These are phyloP conservation scores for Kuraishia molischiana DNA, from an alignment of 805 yeast genomes.

Conservation along the genomic window DNA sequence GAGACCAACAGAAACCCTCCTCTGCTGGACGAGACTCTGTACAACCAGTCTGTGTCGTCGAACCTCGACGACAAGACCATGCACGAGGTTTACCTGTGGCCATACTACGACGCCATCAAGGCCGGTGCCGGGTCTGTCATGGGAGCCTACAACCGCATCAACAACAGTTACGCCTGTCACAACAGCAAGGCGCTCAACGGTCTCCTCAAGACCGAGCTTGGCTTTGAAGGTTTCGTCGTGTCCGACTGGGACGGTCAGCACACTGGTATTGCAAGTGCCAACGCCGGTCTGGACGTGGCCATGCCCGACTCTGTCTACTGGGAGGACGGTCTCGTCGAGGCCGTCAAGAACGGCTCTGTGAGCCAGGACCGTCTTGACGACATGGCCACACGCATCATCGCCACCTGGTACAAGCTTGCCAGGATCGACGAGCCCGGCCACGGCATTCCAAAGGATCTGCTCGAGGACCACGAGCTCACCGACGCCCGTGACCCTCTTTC, in stretches of 20 bases:
- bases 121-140: slow-evolving; percentile 55
- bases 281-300: slow-evolving; percentile 55
- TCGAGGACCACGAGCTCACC: slow-evolving; percentile 37
- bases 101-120: slow-evolving; percentile 50
- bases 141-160: slow-evolving; percentile 50
- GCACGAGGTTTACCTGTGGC: slow-evolving; percentile 58
- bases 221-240: slow-evolving; percentile 60
- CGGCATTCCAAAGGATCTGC: slow-evolving; percentile 39
- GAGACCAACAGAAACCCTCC: slow-evolving; percentile 39
- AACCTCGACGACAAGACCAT: slow-evolving; percentile 50
- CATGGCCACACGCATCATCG: slow-evolving; percentile 51
- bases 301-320: slow-evolving; percentile 54
- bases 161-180: slow-evolving; percentile 50
- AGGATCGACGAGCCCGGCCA: slow-evolving; percentile 25
- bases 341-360: slow-evolving; percentile 45
- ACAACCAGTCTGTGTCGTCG: slow-evolving; percentile 33
- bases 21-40: slow-evolving; percentile 53
- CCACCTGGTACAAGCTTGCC: slow-evolving; percentile 46
- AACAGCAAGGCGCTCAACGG: slow-evolving; percentile 45
- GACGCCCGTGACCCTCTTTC: slow-evolving; percentile 41
- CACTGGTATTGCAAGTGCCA: slow-evolving; percentile 43
- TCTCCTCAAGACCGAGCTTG: slow-evolving; percentile 48
- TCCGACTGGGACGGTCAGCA: slow-evolving; percentile 60
- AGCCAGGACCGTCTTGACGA: slow-evolving; percentile 45
- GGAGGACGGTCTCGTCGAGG: slow-evolving; percentile 48